phyloP scores from a whole-genome alignment of 768 basidiomycete genomes.

The Naganishia onofrii region DNA sequence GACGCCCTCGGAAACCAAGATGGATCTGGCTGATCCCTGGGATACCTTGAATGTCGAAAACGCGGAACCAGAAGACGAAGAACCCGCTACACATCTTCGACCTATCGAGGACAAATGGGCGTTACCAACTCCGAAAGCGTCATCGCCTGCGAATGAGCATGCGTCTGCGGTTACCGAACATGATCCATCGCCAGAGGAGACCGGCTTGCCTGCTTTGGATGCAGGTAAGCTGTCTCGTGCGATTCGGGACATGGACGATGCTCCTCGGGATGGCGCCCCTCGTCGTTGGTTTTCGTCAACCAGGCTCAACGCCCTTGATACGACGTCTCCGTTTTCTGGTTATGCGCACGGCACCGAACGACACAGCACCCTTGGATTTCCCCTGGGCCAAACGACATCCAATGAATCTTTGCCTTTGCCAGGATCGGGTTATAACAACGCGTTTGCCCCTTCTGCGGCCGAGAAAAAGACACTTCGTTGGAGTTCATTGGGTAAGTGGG shows the following conservation, averaged over 20 bases:
- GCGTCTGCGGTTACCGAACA: not conserved
- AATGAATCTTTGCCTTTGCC: slow-evolving; percentile 43
- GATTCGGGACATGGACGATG: slow-evolving; percentile 5
- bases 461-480: slow-evolving; percentile 50
- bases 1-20: slow-evolving; percentile 39
- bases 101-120: slow-evolving; percentile 30
- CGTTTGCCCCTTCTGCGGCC: slow-evolving; percentile 48
- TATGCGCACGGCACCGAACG: slow-evolving; percentile 6
- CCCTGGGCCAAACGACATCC: slow-evolving; percentile 34
- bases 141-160: slow-evolving; percentile 13
- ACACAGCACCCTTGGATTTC: slow-evolving; percentile 29
- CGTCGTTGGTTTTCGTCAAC: slow-evolving; percentile 49
- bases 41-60: slow-evolving; percentile 1
- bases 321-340: slow-evolving; percentile 25
- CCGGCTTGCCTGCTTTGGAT: slow-evolving; percentile 10
- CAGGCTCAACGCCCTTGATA: slow-evolving; percentile 36
- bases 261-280: slow-evolving; percentile 14
- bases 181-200: slow-evolving; percentile 2
- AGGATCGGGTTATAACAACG: slow-evolving; percentile 34
- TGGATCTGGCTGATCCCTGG: slow-evolving; percentile 22
- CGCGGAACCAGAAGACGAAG: not conserved
- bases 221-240: slow-evolving; percentile 7
- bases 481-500: slow-evolving; percentile 40
- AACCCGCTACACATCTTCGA: slow-evolving; percentile 9
- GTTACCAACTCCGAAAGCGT: slow-evolving; percentile 23